Evolutionary conservation across 129 eudicot species (phyloP).

Genomic region (Calendula officinalis): DNA sequence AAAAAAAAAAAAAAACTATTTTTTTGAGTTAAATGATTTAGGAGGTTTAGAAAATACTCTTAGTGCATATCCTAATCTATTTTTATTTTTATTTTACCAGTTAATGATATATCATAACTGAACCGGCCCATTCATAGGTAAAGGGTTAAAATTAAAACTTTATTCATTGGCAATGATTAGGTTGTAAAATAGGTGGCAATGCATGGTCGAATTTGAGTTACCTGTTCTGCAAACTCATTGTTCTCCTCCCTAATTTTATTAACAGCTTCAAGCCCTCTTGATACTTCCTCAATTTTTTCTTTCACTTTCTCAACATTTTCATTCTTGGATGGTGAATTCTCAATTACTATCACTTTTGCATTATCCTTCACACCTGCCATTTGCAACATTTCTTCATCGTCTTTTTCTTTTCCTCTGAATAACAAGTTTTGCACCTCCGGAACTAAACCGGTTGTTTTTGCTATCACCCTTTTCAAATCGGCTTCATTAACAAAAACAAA

Average conservation of each 20-base stretch:
- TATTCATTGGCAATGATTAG: too few species aligned
- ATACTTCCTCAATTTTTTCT: conserved; percentile 34
- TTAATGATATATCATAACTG: too few species aligned
- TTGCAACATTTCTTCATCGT: conserved; percentile 48
- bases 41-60: too few species aligned
- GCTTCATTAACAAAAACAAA: conserved; percentile 41
- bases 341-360: conserved; percentile 60
- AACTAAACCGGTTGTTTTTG: conserved; percentile 55
- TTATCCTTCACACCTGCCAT: conserved; percentile 70
- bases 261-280: conserved; percentile 62
- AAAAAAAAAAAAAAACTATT: too few species aligned
- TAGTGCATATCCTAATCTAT: too few species aligned
- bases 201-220: conserved; percentile 21
- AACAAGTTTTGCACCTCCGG: conserved; percentile 57
- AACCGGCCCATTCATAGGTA: too few species aligned
- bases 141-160: too few species aligned
- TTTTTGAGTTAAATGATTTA: too few species aligned
- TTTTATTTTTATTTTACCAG: too few species aligned
- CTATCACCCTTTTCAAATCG: conserved; percentile 64
- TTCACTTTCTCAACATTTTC: conserved; percentile 46
- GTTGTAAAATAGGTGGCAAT: too few species aligned
- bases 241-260: conserved; percentile 58
- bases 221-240: conserved; percentile 74
- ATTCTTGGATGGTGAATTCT: conserved; percentile 27
- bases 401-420: conserved; percentile 77